phyloP scores from a whole-genome alignment of 164 flowering plant genomes.

The Platanus orientalis region DNA sequence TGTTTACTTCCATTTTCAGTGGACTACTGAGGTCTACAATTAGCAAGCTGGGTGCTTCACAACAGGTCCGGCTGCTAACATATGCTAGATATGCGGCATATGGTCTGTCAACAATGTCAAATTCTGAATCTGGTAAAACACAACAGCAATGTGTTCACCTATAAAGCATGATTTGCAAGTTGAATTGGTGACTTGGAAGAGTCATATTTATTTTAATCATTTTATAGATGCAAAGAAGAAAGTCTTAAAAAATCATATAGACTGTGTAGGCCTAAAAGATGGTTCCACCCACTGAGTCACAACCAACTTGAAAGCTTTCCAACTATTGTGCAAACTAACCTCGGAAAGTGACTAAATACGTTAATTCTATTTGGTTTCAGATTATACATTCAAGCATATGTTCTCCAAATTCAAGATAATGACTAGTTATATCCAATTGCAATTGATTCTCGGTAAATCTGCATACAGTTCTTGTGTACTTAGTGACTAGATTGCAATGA shows the following conservation, averaged over 20 bases:
- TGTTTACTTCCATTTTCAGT: slow-evolving; percentile 36
- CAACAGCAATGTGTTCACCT: not conserved
- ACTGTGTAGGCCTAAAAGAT: not conserved
- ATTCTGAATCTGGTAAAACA: slow-evolving; percentile 40
- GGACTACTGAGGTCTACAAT: slow-evolving; percentile 66
- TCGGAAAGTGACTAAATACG: not conserved
- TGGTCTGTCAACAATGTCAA: slow-evolving; percentile 47
- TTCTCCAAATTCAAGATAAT: slow-evolving; percentile 13
- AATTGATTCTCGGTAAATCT: slow-evolving; percentile 27
- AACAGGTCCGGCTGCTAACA: slow-evolving; percentile 46
- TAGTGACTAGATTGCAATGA: not conserved
- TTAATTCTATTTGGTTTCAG: slow-evolving; percentile 4
- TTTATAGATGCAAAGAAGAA: not conserved
- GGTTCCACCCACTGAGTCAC: not conserved
- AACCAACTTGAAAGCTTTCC: not conserved
- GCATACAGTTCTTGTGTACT: not conserved
- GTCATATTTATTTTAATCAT: not conserved
- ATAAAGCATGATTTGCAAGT: not conserved
- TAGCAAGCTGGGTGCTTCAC: slow-evolving; percentile 72
- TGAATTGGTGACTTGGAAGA: not conserved
- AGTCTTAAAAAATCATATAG: too few species aligned
- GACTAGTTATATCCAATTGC: slow-evolving; percentile 19
- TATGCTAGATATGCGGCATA: slow-evolving; percentile 71
- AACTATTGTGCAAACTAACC: not conserved
- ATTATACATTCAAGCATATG: not conserved